A percentile compares a stretch with the other conserved stretches of the same genome.
Evolutionary conservation across 2,329 filamentous ascomycete species (phyloP).

Genomic region (Sclerotinia borealis): DNA sequence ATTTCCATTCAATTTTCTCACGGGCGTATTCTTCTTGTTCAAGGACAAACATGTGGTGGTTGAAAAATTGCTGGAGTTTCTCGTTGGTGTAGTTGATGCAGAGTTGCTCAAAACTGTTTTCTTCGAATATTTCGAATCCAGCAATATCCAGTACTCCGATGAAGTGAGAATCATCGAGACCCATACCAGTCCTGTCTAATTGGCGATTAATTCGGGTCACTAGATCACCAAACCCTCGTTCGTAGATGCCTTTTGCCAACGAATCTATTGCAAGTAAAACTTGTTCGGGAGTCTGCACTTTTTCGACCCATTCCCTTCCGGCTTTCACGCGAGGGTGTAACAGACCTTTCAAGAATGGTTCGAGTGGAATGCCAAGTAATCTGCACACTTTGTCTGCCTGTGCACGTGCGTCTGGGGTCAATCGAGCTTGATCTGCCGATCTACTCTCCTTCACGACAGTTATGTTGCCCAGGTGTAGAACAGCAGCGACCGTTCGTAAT

Average conservation of each 20-base stretch:
- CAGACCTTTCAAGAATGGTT: conserved; percentile 81
- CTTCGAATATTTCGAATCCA: conserved; percentile 96
- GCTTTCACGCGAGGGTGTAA: conserved; percentile 93
- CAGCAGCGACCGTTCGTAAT: conserved; percentile 79
- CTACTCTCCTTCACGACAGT: conserved; percentile 84
- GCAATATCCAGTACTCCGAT: conserved; percentile 98
- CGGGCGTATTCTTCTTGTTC: conserved; percentile 97
- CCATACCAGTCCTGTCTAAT: conserved; percentile 77
- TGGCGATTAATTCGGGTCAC: conserved; percentile 88
- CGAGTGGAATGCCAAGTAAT: conserved; percentile 75
- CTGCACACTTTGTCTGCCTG: conserved; percentile 75
- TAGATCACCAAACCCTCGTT: conserved; percentile 88
- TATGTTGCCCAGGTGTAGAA: conserved; percentile 91
- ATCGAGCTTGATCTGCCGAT: conserved; percentile 80
- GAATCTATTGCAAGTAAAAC: conserved; percentile 86
- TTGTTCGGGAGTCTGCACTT: conserved; percentile 95
- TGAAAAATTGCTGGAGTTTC: conserved; percentile 98
- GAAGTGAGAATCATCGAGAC: conserved; percentile 84
- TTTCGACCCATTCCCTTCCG: conserved; percentile 96
- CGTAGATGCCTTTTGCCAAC: conserved; percentile 93
- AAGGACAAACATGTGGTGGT: conserved; percentile 99
- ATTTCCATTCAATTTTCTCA: conserved; percentile 99
- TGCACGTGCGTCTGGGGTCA: conserved; percentile 67
- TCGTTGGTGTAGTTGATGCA: conserved; percentile 99
- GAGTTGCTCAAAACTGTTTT: conserved; percentile 97